Evolutionary conservation across 2,329 filamentous ascomycete species (phyloP), one percentile per base, ranked within the genome.

Genomic region (Microthyrium microscopicum): DNA sequence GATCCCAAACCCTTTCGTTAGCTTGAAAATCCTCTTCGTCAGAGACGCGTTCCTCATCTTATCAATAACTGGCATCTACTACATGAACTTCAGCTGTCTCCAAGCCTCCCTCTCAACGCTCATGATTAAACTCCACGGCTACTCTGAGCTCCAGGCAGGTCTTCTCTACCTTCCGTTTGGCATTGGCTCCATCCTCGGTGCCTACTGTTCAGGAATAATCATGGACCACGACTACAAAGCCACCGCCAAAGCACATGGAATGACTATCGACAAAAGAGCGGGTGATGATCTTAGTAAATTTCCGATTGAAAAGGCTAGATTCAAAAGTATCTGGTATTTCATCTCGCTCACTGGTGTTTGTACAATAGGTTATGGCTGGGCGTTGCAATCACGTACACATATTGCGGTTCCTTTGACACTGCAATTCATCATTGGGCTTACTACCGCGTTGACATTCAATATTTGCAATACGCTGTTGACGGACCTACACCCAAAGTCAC

Each of bases 141-240:
- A 64, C 44, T 50, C 53, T 42, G 53, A 61, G 32, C 52, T 68
- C 7, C 51, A 68, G 39, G 55, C 64, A 25, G 55, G 55, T 3
- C 43, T 58, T 5, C 46, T 37, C 8, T 63, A 8, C 17, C 6
- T 36, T 13, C 50, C 58, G 1, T 52, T 57, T 26, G 56, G 55
- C n/a, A 34, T 47, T 5, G 58, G 58, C 4, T 47, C 49, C 25
- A 42, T 58, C 25, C 31, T 49, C 16, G 47, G 54, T 28, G 47
- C 55, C n/a, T 40, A 57, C 17, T 45, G 57, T 11, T 52, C 49
- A 20, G 77, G 80, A 5, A 60, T 61, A 3, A 42, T 71, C 2
- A 62, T 80, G 22, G 77, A 82, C 51, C 73, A 69, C 61, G 83
- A 84, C 50, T 91, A 80, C 50, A 64, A 71, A 5, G 67, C 77